Evolutionary conservation across 2,329 filamentous ascomycete genomes (phyloP).

Genomic region (Westerdykella aurantiaca): DNA sequence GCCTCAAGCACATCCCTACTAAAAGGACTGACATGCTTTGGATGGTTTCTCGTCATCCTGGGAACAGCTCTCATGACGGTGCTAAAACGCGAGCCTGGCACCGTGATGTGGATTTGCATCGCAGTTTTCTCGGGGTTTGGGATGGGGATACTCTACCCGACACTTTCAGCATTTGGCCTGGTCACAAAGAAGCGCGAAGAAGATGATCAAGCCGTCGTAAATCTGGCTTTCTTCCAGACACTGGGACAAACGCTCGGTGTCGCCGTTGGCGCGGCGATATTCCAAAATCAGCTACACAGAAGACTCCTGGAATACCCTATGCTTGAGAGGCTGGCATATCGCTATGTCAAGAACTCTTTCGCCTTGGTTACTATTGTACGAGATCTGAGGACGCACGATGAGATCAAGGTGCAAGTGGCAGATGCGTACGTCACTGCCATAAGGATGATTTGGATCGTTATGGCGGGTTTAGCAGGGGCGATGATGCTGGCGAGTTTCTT

Average conservation of each 20-base stretch:
- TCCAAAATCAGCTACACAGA: constrained; percentile 29
- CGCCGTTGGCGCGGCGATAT: constrained; percentile 41
- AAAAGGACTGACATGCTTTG: constrained; percentile 10
- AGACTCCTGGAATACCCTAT: constrained; percentile 15
- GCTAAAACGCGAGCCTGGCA: constrained; percentile 34
- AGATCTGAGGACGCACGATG: constrained; percentile 10
- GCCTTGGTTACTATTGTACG: constrained; percentile 21
- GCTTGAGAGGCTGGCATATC: constrained; percentile 14
- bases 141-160: constrained; percentile 39
- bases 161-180: constrained; percentile 39
- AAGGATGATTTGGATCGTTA: constrained; percentile 24
- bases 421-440: constrained; percentile 23
- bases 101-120: constrained; percentile 40
- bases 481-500: constrained; percentile 18
- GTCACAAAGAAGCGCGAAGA: background rate
- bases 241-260: constrained; percentile 48
- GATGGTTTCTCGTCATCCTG: constrained; percentile 34
- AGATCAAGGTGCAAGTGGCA: constrained; percentile 11
- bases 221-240: constrained; percentile 44
- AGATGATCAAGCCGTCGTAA: constrained; percentile 38
- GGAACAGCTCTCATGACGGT: constrained; percentile 42
- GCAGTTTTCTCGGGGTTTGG: constrained; percentile 41
- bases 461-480: constrained; percentile 21
- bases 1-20: background rate
- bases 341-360: constrained; percentile 20